Base-by-base conservation (phyloP, 139 green algal species). In the Marvania coccoides region DNA sequence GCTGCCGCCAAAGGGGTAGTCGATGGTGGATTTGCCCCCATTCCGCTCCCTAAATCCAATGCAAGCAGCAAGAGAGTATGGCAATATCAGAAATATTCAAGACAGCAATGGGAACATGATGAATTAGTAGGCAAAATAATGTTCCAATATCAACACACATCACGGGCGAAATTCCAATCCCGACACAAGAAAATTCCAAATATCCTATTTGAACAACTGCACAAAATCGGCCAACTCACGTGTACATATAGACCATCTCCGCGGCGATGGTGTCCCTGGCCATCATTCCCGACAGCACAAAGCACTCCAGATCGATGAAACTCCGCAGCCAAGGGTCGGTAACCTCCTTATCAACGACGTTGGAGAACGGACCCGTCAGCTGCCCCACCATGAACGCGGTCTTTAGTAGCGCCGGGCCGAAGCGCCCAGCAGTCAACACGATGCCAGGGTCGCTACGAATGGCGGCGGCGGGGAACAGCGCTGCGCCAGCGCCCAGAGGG, bases 301-400 rank as follows among this genome's bases (percentile, higher is more conserved):
- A 99, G 73, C 74, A 93, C 35, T 97, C 82, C 62, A 99, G 80
- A 71, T 99, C 86, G 58, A 97, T 67, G 81, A 87, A 98, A 73
- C 94, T 94, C 29, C 72, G 61, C 39, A 97, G 83, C 74, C 96
- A 98, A 26, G 78, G 74, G 73, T 96, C 79, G 9, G 57, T 87
- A 2, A 95, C 75, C 13, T 31, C 34, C 15, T 15, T 65, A 2
- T 89, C 63, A 3, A 87, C 57, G 1, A 90, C 53, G 65, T 83
- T 83, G 4, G 79, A 88, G 70, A 96, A 97, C 3, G 91, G 88
- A 8, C 81, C 81, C 24, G 84, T 81, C 10, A 97, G 87, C 61
- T 85, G 79, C 2, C 65, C 37, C 0, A 81, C 82, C 19, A 73
- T 73, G 47, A 82, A 61, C n/a, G 79, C 87, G 0, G 61, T 65